A percentile compares a stretch with the other conserved stretches of the same genome.
Conservation (phyloP, 2,329 filamentous ascomycete species). For the Cladobotryum mycophilum region DNA sequence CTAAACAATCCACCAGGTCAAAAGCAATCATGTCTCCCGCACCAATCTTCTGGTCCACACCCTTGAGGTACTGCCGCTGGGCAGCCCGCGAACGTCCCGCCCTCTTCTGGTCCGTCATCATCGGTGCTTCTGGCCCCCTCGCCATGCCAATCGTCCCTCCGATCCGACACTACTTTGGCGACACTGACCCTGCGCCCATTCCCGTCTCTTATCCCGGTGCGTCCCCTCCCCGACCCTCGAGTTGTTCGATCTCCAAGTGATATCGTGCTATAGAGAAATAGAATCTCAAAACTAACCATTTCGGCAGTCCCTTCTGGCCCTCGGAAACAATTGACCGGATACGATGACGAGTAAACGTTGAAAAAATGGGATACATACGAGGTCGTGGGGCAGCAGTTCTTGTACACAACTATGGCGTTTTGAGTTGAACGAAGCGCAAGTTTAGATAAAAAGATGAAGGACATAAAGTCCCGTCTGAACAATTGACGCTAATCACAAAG, state of each 20-base stretch:
- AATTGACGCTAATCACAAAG: constrained; percentile 4
- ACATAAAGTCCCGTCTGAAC: constrained; percentile 1
- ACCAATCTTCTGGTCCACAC: constrained; percentile 77
- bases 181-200: constrained; percentile 63
- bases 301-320: constrained; percentile 49
- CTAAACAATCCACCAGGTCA: not conserved
- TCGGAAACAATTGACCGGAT: constrained; percentile 54
- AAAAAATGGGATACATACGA: constrained; percentile 1
- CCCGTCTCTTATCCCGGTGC: constrained; percentile 90
- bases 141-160: constrained; percentile 66
- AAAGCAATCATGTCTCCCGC: constrained; percentile 49
- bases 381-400: not conserved
- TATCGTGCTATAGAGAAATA: not conserved
- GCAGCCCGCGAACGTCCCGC: constrained; percentile 81
- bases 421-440: not conserved
- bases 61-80: constrained; percentile 83
- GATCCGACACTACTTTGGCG: constrained; percentile 65
- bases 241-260: not conserved
- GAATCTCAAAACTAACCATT: not conserved
- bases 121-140: constrained; percentile 68
- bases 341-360: constrained; percentile 46
- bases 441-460: not conserved
- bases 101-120: constrained; percentile 77
- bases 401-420: constrained; percentile 11
- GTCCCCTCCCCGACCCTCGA: constrained; percentile 29